Conservation (phyloP, 352 stramenopile species). For the Hyaloperonospora brassicae region DNA sequence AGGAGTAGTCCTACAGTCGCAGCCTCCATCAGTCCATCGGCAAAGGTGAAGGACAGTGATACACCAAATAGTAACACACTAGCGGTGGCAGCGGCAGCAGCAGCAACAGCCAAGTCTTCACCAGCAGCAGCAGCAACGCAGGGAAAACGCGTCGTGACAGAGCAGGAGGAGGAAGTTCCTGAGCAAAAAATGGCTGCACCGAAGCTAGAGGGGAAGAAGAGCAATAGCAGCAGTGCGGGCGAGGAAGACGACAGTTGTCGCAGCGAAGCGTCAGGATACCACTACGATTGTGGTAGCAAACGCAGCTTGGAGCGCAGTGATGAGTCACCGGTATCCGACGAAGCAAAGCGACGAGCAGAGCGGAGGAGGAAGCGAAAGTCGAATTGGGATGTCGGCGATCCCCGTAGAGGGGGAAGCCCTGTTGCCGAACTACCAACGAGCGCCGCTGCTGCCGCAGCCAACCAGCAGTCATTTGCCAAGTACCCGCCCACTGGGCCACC, state of each 20-base stretch:
- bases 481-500: conserved; percentile 43
- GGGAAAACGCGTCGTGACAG: conserved; percentile 3
- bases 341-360: conserved; percentile 53
- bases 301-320: conserved; percentile 34
- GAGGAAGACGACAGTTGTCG: conserved; percentile 14
- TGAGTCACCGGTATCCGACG: conserved; percentile 35
- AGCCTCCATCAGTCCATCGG: conserved; percentile 45
- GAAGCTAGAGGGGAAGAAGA: conserved; percentile 21
- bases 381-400: conserved; percentile 80
- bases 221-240: conserved; percentile 22
- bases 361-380: conserved; percentile 60
- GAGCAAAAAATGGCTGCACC: conserved; percentile 6
- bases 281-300: conserved; percentile 29
- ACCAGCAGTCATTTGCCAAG: conserved; percentile 45
- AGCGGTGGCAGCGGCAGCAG: conserved; percentile 10
- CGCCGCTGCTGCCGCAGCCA: conserved; percentile 26
- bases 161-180: conserved; percentile 18
- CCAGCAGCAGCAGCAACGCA: conserved; percentile 9
- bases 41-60: conserved; percentile 41
- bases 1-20: conserved; percentile 31
- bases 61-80: conserved; percentile 21
- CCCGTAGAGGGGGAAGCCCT: conserved; percentile 35
- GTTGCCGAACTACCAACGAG: conserved; percentile 24
- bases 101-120: conserved; percentile 23
- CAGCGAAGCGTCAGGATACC: conserved; percentile 12